Percentiles rank a stretch among this genome's conserved stretches.
These are phyloP conservation scores for Fistulina hepatica DNA, from an alignment of 1,284 basidiomycete genomes.

Conservation along the genomic window DNA sequence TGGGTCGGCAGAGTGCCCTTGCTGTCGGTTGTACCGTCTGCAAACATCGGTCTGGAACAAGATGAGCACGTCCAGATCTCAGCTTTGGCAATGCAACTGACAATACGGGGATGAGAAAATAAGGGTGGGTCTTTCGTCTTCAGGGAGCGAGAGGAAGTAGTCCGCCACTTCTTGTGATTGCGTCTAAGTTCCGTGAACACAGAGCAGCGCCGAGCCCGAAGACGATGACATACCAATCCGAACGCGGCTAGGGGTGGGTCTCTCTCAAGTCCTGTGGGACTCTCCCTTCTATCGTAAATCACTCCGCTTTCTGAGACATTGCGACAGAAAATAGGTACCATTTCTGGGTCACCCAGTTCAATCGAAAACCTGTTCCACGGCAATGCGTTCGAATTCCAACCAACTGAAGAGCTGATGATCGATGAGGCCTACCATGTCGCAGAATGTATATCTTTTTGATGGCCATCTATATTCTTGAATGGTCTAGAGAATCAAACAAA, in stretches of 20 bases:
- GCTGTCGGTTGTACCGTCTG: conserved; percentile 66
- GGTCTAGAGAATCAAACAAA: too few relatives aligned
- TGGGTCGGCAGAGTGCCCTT: conserved; percentile 48
- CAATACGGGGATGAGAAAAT: conserved; percentile 77
- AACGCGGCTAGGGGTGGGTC: conserved; percentile 73
- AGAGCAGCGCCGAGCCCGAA: conserved; percentile 1
- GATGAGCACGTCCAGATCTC: conserved; percentile 2
- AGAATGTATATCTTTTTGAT: conserved; percentile 72
- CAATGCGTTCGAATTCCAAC: conserved; percentile 1
- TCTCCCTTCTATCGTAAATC: conserved; percentile 35
- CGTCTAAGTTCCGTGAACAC: conserved; percentile 26
- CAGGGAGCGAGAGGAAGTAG: conserved; percentile 55
- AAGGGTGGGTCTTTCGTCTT: conserved; percentile 58
- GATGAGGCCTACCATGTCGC: conserved; percentile 52
- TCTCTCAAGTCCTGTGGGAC: conserved; percentile 58
- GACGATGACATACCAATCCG: conserved; percentile 41
- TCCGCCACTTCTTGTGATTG: conserved; percentile 67
- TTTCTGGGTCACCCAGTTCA: conserved; percentile 57
- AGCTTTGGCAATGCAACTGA: conserved; percentile 25
- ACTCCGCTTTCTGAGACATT: conserved; percentile 6
- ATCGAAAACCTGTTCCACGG: conserved; percentile 47
- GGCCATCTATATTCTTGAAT: too few relatives aligned
- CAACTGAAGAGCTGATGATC: neutral
- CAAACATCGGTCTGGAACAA: conserved; percentile 61
- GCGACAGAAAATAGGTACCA: conserved; percentile 37